Percentiles rank a stretch among this genome's conserved stretches.
Conservation (phyloP, 1,284 basidiomycete species). For the Sanghuangporus sanghuang region DNA sequence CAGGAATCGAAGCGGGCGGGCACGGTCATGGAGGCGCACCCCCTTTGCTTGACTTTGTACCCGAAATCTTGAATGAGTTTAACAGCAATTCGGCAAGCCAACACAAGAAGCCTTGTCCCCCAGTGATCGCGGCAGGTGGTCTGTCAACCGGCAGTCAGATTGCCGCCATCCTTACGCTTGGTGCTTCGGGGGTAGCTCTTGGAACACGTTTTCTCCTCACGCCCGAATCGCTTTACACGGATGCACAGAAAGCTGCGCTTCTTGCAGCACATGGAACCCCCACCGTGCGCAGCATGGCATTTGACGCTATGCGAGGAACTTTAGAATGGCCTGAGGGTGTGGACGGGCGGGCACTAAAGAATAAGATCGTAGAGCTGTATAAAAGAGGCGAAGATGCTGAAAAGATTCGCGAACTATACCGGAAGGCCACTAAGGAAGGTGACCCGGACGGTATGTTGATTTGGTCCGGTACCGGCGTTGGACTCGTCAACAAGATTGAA, state of each 20-base stretch:
- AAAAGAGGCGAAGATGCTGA: conserved; percentile 45
- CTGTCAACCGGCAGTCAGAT: conserved; percentile 51
- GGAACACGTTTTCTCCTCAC: conserved; percentile 72
- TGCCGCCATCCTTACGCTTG: conserved; percentile 59
- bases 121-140: conserved; percentile 58
- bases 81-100: not conserved
- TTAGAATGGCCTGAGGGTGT: conserved; percentile 63
- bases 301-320: conserved; percentile 56
- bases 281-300: conserved; percentile 60
- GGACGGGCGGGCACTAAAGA: conserved; percentile 57
- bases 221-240: conserved; percentile 56
- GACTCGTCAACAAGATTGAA: conserved; percentile 49
- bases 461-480: conserved; percentile 70
- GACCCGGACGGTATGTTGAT: conserved; percentile 50
- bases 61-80: conserved; percentile 40
- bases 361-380: conserved; percentile 53
- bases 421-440: conserved; percentile 36
- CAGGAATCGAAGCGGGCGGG: conserved; percentile 72
- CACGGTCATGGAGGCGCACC: conserved; percentile 56
- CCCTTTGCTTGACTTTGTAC: conserved; percentile 53
- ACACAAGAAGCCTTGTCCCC: conserved; percentile 29
- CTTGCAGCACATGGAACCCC: conserved; percentile 39
- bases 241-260: conserved; percentile 51
- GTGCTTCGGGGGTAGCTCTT: conserved; percentile 58
- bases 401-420: conserved; percentile 39